Evolutionary conservation across 2,329 filamentous ascomycete species (phyloP), one percentile per base, ranked within the genome.

Genomic region (Cytospora schulzeri): DNA sequence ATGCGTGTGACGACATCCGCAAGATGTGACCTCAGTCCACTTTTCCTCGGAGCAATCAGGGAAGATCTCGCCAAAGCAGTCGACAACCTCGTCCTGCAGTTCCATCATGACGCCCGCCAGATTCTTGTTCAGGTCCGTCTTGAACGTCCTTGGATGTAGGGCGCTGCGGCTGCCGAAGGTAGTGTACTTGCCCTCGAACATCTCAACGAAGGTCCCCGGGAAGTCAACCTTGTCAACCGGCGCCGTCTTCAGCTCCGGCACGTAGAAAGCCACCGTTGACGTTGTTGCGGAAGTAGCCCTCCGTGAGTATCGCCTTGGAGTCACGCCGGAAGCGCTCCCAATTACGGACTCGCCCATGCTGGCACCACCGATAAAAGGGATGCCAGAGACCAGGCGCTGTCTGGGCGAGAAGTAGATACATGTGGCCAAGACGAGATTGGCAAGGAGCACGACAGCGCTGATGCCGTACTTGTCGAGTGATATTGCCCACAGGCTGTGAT

Each of bases 181-280:
- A 0, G 72, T 75, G 63, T 74, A 73, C 61, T 70, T 70, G n/a
- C 71, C 73, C 61, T 74, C 73, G 52, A 75, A 75, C 71, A 74
- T 74, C 66, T 72, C 66, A 29, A 71, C 67, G 50, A 70, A 73
- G 0, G 70, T 71, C 26, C 62, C 70, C 1, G 71, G 69, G 33
- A 74, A 73, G 51, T 74, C 72, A 15, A 72, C 69, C 33, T 73
- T 60, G 29, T 72, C 66, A 3, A 70, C 50, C 2, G 71, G 70
- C 8, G 68, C 67, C 2, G 68, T 67, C 60, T 73, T 73, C 31
- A 74, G 38, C 35, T 74, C 72, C 17, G 71, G 72, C 2, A 74
- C 71, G 57, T 74, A 73, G 59, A 63, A 70, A 24, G 26, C 48
- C 48, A n/a, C 50, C 33, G 3, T 53, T 51, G 2, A 60, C 58